Conservation (phyloP, 192 early-diverging fungal genomes). For the Backusella mclennaniae region DNA sequence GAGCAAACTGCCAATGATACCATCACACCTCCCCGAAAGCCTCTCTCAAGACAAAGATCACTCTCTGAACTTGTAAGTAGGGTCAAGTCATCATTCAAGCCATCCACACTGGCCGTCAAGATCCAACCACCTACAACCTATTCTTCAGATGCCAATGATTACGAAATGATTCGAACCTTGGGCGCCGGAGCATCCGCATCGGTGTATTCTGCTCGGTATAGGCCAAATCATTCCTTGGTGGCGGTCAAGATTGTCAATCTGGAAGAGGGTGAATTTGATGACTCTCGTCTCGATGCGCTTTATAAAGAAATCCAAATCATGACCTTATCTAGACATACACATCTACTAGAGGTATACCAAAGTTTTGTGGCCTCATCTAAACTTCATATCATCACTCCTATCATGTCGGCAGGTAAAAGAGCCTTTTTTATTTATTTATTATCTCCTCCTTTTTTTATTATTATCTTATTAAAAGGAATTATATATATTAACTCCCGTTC, state of each 20-base stretch:
- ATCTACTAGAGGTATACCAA: slow-evolving; percentile 27
- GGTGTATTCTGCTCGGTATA: slow-evolving; percentile 23
- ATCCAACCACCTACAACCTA: background rate
- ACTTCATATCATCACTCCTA: slow-evolving; percentile 33
- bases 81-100: background rate
- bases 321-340: slow-evolving; percentile 26
- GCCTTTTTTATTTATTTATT: background rate
- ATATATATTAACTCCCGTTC: background rate
- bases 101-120: background rate
- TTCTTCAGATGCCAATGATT: slow-evolving; percentile 7
- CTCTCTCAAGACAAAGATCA: slow-evolving; percentile 1
- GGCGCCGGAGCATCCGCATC: slow-evolving; percentile 31
- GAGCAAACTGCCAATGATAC: background rate
- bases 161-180: slow-evolving; percentile 9
- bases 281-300: slow-evolving; percentile 26
- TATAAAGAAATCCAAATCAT: slow-evolving; percentile 35
- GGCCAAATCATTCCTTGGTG: slow-evolving; percentile 13
- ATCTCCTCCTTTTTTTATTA: background rate
- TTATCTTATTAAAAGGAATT: too few species aligned
- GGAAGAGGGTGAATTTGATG: background rate
- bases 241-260: slow-evolving; percentile 26
- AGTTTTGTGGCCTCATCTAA: slow-evolving; percentile 31
- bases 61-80: slow-evolving; percentile 15
- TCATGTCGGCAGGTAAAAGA: slow-evolving; percentile 34
- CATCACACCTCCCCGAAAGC: background rate